Evolutionary conservation across 1,284 basidiomycete species (phyloP).

Genomic region (Austroboletus olivaceoglutinosus): DNA sequence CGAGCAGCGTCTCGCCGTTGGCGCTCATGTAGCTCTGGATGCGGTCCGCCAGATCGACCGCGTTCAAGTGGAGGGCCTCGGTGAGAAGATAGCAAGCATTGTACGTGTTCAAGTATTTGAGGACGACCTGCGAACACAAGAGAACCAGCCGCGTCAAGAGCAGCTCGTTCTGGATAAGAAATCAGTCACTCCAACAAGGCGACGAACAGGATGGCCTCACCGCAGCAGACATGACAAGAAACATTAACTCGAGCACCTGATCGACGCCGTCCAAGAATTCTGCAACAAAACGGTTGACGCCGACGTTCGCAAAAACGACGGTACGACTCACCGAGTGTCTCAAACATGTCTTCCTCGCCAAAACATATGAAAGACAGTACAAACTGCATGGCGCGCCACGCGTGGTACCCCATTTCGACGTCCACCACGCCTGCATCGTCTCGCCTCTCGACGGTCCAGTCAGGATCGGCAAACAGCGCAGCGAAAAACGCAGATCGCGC

Average conservation of each 20-base stretch:
- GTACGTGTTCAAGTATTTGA: slow-evolving; percentile 67
- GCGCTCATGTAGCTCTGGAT: slow-evolving; percentile 81
- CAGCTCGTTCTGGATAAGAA: slow-evolving; percentile 74
- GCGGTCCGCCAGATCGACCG: slow-evolving; percentile 64
- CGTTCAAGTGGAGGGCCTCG: slow-evolving; percentile 82
- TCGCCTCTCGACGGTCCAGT: slow-evolving; percentile 75
- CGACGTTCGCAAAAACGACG: background rate
- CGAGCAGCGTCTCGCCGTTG: slow-evolving; percentile 88
- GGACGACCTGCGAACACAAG: slow-evolving; percentile 76
- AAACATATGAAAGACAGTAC: slow-evolving; percentile 81
- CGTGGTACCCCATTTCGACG: slow-evolving; percentile 73
- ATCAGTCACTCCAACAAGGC: slow-evolving; percentile 3
- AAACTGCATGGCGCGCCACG: slow-evolving; percentile 74
- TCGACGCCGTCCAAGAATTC: slow-evolving; percentile 70
- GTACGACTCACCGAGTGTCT: slow-evolving; percentile 60
- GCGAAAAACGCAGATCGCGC: slow-evolving; percentile 85
- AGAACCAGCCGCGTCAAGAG: slow-evolving; percentile 83
- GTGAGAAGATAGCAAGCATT: slow-evolving; percentile 83
- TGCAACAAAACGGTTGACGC: slow-evolving; percentile 24
- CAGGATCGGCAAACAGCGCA: slow-evolving; percentile 81
- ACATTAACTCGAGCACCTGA: slow-evolving; percentile 83
- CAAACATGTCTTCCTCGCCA: slow-evolving; percentile 78
- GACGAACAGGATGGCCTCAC: slow-evolving; percentile 43
- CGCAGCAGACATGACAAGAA: slow-evolving; percentile 83
- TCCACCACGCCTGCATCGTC: slow-evolving; percentile 53